Base-by-base conservation (phyloP, 208 protist species). In the Blastocrithidia nonstop region DNA sequence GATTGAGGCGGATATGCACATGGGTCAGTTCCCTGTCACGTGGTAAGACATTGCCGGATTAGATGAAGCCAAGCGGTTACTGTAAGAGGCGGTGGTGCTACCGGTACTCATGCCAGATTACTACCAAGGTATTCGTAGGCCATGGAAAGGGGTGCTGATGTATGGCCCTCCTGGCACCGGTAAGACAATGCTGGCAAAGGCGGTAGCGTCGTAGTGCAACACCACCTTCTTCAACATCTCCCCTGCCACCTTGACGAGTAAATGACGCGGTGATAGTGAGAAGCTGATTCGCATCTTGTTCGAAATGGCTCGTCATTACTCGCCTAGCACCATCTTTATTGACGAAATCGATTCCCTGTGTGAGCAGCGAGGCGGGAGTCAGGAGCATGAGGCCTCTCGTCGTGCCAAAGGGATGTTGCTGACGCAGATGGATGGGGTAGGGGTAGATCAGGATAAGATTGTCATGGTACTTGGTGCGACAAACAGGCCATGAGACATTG, bases 321-420 rank as follows among this genome's bases (percentile, higher is more conserved):
- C 88, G 8, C 89, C 89, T 0, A 76, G 76, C 43, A 92, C 93
- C 8, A 88, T 97, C 36, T 97, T 97, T 76, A 93, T 97, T 27
- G 93, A 97, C 60, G 93, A 97, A 57, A 94, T 97, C 37, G 93
- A 97, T 61, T 92, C 86, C 20, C 62, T 97, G n/a, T 90, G 92
- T 42, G 71, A 81, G 3, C 64, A 81, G 54, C 72, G 93, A 42
- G 82, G 75, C 11, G 85, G 72, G 37, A 54, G 66, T 11, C 57
- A 57, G 20, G 87, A 93, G 57, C 84, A 96, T 40, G 87, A 95
- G 52, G 86, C 79, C 1, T 87, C 96, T 20, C 65, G 97, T 7
- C 75, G 97, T 17, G 93, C 98, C 1, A 99, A 99, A 61, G 99
- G 96, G 15, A 98, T 99, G 48, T 96, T 99, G 24, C 73, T 99